Conservation (phyloP, 176 grass and related monocot species). For the Poa annua region DNA sequence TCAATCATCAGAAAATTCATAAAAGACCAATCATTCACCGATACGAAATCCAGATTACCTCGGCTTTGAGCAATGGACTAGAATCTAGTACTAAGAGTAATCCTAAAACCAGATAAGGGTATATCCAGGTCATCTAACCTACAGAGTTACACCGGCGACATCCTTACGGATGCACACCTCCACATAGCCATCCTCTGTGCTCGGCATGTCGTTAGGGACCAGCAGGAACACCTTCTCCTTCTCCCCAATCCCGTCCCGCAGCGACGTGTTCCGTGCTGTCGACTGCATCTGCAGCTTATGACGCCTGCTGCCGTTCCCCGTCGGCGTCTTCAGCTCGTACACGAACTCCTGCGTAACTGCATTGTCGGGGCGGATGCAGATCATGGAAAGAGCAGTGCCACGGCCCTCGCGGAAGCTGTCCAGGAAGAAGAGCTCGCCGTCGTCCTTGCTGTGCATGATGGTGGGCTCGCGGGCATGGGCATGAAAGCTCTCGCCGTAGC, state of each 20-base stretch:
- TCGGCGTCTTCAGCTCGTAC: constrained; percentile 8
- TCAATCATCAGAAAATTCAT: background rate
- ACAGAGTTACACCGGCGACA: background rate
- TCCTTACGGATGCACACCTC: constrained; percentile 14
- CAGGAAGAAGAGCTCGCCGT: constrained; percentile 14
- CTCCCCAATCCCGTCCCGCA: background rate
- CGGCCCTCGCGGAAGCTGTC: background rate
- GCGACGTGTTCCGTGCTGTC: background rate
- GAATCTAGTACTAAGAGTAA: background rate
- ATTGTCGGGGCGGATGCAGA: background rate
- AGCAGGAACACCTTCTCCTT: constrained; percentile 22
- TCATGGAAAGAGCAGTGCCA: constrained; percentile 20
- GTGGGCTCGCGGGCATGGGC: background rate
- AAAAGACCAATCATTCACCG: background rate
- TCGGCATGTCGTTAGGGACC: background rate
- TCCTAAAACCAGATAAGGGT: background rate
- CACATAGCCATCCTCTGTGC: background rate
- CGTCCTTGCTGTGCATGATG: constrained; percentile 1
- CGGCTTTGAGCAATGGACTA: background rate
- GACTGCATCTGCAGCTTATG: constrained; percentile 9
- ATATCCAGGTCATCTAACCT: background rate
- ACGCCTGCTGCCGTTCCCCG: background rate
- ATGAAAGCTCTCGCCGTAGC: constrained; percentile 9
- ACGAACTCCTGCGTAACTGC: background rate
- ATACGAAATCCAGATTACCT: background rate